Evolutionary conservation across 495 filamentous ascomycete species (phyloP).

Genomic region (Tuber indicum): DNA sequence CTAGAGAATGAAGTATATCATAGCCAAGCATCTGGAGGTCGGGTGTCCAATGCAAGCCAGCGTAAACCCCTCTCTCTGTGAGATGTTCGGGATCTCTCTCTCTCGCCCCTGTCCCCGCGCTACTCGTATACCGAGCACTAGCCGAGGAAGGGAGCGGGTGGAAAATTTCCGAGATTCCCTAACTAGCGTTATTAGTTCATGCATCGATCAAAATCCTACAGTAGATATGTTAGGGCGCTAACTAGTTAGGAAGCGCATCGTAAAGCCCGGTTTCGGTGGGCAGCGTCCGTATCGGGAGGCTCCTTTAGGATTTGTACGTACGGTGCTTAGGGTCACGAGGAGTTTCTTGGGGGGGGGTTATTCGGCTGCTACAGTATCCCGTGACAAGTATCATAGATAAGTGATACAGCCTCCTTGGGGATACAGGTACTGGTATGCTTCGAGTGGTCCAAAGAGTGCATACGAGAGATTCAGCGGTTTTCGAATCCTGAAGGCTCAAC

Average conservation of each 20-base stretch:
- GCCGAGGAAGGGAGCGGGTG: neutral
- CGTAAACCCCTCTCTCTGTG: neutral
- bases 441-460: too few relatives aligned
- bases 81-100: neutral
- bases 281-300: neutral
- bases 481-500: too few relatives aligned
- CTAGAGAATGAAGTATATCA: neutral
- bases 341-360: neutral
- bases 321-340: neutral
- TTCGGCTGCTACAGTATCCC: neutral
- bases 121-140: neutral
- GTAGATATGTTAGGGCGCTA: neutral
- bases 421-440: neutral
- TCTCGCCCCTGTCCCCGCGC: neutral
- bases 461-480: too few relatives aligned
- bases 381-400: too few relatives aligned
- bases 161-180: neutral
- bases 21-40: too few relatives aligned
- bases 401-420: neutral
- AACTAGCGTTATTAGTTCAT: too few relatives aligned
- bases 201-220: neutral
- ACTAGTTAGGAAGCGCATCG: neutral
- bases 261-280: neutral
- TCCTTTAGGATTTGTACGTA: neutral
- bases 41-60: neutral